Percentiles rank a stretch among this genome's conserved stretches.
These are phyloP conservation scores for Exophiala aquamarina DNA, from an alignment of 2,329 filamentous ascomycete genomes.

Conservation along the genomic window DNA sequence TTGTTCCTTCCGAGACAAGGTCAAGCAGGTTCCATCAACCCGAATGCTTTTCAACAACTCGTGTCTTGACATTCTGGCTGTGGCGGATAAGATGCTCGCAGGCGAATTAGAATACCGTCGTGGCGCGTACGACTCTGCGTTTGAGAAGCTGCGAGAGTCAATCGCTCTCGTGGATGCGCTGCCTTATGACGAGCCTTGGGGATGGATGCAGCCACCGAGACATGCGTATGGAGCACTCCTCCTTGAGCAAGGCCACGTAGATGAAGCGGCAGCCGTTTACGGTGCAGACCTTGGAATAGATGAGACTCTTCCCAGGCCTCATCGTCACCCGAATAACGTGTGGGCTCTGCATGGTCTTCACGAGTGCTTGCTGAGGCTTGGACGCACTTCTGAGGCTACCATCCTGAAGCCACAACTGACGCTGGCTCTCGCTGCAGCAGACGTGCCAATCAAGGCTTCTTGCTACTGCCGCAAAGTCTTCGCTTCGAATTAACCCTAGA, in stretches of 20 bases:
- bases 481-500: too few species aligned
- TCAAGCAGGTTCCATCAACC: conserved; percentile 54
- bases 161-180: conserved; percentile 62
- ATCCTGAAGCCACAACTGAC: conserved; percentile 53
- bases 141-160: conserved; percentile 57
- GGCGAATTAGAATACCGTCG: conserved; percentile 72
- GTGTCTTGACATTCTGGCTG: conserved; percentile 61
- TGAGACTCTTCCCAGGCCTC: conserved; percentile 61
- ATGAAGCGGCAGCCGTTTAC: conserved; percentile 59
- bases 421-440: conserved; percentile 55
- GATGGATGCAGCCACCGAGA: conserved; percentile 73
- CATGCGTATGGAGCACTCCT: conserved; percentile 71
- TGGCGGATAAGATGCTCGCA: conserved; percentile 66
- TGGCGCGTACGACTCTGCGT: conserved; percentile 59
- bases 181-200: conserved; percentile 74
- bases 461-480: conserved; percentile 54
- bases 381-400: conserved; percentile 47
- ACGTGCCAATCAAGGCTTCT: conserved; percentile 58
- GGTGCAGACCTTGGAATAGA: conserved; percentile 61
- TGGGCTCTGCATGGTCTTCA: conserved; percentile 74
- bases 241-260: conserved; percentile 63
- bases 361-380: conserved; percentile 64
- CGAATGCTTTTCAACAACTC: conserved; percentile 70
- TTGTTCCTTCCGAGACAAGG: conserved; percentile 52
- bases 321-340: conserved; percentile 70